Conservation (phyloP, 257 asterid genomes). For the Forsythia viridissima region DNA sequence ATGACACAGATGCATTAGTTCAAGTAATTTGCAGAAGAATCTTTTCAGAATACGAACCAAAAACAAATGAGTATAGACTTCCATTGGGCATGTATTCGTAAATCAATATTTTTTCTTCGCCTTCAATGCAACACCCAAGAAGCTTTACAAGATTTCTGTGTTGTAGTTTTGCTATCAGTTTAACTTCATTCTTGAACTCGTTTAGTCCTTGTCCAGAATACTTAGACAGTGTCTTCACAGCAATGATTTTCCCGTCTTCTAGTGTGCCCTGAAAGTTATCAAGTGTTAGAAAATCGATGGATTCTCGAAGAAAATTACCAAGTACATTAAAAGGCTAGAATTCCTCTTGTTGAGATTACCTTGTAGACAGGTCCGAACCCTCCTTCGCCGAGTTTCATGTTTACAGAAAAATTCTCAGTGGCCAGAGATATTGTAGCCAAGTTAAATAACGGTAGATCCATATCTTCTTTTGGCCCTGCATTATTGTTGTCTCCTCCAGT, state of each 20-base stretch:
- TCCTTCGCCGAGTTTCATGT: constrained; percentile 47
- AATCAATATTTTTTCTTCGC: constrained; percentile 39
- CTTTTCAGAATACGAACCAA: constrained; percentile 32
- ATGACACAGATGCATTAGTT: neutral
- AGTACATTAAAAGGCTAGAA: neutral
- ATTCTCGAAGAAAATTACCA: neutral
- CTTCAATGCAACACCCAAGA: constrained; percentile 44
- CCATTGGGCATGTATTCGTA: constrained; percentile 47
- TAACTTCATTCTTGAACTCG: constrained; percentile 48
- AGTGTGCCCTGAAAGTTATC: constrained; percentile 39
- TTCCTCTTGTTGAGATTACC: constrained; percentile 25
- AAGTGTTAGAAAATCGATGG: neutral
- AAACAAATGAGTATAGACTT: constrained; percentile 39
- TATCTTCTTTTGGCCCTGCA: constrained; percentile 29
- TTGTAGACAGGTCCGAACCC: constrained; percentile 57
- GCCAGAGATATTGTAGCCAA: constrained; percentile 40
- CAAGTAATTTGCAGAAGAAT: neutral
- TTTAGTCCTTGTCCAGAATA: constrained; percentile 47
- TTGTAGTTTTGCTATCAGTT: constrained; percentile 45
- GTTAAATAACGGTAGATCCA: constrained; percentile 38
- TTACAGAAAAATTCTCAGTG: constrained; percentile 37
- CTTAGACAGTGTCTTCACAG: constrained; percentile 46
- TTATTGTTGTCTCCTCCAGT: constrained; percentile 7
- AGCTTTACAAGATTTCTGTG: constrained; percentile 55
- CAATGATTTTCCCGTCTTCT: constrained; percentile 31